Percentiles rank a stretch among this genome's conserved stretches.
phyloP scores from a whole-genome alignment of 345 rosid genomes.

The Eucalyptus marginata region DNA sequence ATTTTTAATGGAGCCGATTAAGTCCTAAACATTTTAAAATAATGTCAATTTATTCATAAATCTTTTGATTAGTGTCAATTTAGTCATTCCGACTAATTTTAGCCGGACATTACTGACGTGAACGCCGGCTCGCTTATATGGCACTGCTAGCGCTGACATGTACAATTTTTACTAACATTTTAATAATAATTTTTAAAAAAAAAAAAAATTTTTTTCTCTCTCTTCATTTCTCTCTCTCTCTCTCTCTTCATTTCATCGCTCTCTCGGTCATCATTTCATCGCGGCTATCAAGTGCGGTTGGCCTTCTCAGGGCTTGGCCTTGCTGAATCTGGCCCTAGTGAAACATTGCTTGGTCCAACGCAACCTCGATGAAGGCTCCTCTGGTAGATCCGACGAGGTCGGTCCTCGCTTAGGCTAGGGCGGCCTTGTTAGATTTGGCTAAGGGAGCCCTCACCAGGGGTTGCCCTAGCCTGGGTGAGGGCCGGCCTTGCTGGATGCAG shows the following conservation, averaged over 20 bases:
- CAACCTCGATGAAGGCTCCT: too few relatives aligned
- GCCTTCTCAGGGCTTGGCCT: rapidly evolving
- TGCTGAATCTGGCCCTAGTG: rapidly evolving
- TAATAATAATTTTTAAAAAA: too few relatives aligned
- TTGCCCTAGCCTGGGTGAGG: rapidly evolving
- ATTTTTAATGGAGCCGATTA: too few relatives aligned
- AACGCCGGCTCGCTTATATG: rapidly evolving
- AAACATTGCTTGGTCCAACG: rapidly evolving
- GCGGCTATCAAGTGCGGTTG: too few relatives aligned
- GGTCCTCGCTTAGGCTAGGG: rapidly evolving
- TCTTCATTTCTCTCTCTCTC: too few relatives aligned
- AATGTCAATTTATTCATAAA: rapidly evolving
- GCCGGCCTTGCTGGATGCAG: rapidly evolving
- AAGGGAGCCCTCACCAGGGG: rapidly evolving
- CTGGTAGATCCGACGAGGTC: rapidly evolving
- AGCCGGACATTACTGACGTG: rapidly evolving
- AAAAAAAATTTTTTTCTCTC: too few relatives aligned
- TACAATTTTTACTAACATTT: rapidly evolving
- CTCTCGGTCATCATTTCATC: too few relatives aligned
- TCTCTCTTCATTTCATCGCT: too few relatives aligned
- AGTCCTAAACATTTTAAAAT: rapidly evolving
- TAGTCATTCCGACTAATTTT: too few relatives aligned
- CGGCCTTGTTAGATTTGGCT: rapidly evolving
- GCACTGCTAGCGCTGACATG: rapidly evolving
- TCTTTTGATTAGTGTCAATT: rapidly evolving